Base-by-base conservation (phyloP, 1,139 yeast species). In the Pichia inconspicua region DNA sequence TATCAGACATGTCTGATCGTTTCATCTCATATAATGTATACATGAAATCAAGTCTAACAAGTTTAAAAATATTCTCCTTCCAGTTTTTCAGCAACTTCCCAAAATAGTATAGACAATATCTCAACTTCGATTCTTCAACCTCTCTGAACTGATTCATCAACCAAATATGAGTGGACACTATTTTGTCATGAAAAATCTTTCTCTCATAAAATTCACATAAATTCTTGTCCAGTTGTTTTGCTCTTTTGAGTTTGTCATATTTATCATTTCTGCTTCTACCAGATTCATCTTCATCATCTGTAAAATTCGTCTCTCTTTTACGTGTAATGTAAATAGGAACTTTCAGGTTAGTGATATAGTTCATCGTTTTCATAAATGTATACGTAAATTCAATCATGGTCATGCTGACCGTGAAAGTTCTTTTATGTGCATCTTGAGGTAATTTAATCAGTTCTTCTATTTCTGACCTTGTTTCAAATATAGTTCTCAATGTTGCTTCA, bases 41-140 rank as follows among this genome's bases (percentile, higher is more conserved):
- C 66, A 92, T 77, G 58, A 92, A 80, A 62, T 92, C 97, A 37
- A 92, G 65, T 43, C 96, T 72, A 59, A 74, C 84, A 39, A 90
- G 69, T 12, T 80, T 74, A n/a, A 72, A 58, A 35, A 80, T 79
- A 50, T 75, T 77, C 52, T 82, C 84, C 35, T 80, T 75, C 50
- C 80, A 73, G 47, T 79, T 72, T 46, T 83, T 82, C 57, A 89
- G 81, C 0, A 88, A 66, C 37, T 87, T 71, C 60, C 87, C 89
- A 59, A 89, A 80, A 61, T 80, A 90, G 1, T 82, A 71, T 30
- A 92, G 62, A 22, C 84, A 81, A 50, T 75, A 73, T 57, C 81
- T 82, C 43, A 92, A 69, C 49, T 83, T 83, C 12, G 69, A 73
- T 46, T 76, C 78, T 1, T 74, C 67, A 44, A 90, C 66, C 52